Conservation (phyloP, 352 stramenopile genomes). For the Globisporangium camurandrum region DNA sequence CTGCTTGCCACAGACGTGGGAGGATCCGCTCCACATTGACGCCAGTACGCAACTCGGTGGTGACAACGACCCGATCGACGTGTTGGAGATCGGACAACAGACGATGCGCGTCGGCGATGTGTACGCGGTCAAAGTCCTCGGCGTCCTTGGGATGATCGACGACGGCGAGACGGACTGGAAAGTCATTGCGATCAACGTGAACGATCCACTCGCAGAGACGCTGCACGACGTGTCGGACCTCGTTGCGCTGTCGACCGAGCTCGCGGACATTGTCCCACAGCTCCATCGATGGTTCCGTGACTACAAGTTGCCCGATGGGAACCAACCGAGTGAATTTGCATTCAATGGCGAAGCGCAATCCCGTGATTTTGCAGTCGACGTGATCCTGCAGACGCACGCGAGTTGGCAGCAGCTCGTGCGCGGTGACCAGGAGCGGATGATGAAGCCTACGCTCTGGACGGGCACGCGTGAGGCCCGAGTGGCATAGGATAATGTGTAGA, state of each 20-base stretch:
- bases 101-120: conserved; percentile 89
- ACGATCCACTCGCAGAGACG: conserved; percentile 92
- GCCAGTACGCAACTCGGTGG: conserved; percentile 85
- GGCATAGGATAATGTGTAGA: no score
- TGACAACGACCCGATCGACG: conserved; percentile 99
- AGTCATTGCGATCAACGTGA: conserved; percentile 93
- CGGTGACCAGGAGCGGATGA: conserved; percentile 35
- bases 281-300: conserved; percentile 96
- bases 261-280: conserved; percentile 59
- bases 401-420: conserved; percentile 83
- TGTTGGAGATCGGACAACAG: conserved; percentile 96
- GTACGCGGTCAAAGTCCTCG: conserved; percentile 95
- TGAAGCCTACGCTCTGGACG: conserved; percentile 60
- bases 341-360: conserved; percentile 93
- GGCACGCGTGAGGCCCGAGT: no score
- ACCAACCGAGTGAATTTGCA: conserved; percentile 97
- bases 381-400: conserved; percentile 87
- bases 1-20: conserved; percentile 98
- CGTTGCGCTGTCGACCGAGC: conserved; percentile 47
- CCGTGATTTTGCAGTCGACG: conserved; percentile 81
- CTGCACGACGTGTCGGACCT: conserved; percentile 93
- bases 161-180: conserved; percentile 99
- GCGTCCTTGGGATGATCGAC: conserved; percentile 99
- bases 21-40: conserved; percentile 96
- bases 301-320: conserved; percentile 99